Percentiles rank a stretch among this genome's conserved stretches.
Conservation (phyloP, 192 early-diverging fungal genomes). For the Linnemannia zychae region DNA sequence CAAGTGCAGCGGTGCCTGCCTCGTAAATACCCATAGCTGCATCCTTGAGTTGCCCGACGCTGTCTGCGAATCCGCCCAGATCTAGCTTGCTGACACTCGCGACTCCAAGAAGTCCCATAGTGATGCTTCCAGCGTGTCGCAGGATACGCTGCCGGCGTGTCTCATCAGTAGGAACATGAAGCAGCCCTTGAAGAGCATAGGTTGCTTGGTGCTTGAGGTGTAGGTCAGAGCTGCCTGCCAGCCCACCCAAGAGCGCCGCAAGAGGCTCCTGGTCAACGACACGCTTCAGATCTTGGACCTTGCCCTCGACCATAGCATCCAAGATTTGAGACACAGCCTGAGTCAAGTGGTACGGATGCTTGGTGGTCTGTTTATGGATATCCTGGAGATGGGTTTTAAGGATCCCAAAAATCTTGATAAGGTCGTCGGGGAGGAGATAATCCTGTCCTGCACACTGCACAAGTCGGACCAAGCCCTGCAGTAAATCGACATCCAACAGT, state of each 20-base stretch:
- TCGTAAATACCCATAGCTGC: too few relatives aligned
- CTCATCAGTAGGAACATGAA: not conserved
- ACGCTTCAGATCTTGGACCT: not conserved
- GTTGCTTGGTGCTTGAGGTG: not conserved
- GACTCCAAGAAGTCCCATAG: not conserved
- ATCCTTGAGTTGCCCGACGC: too few relatives aligned
- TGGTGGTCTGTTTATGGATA: not conserved
- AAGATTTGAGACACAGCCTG: not conserved
- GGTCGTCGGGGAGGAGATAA: constrained; percentile 3
- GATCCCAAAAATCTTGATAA: not conserved
- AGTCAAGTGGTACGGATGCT: not conserved
- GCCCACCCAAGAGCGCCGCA: not conserved
- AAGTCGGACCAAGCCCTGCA: not conserved
- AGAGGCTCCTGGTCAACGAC: not conserved
- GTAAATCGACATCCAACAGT: not conserved
- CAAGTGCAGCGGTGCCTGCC: too few relatives aligned
- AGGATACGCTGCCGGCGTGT: not conserved
- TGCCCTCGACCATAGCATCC: not conserved
- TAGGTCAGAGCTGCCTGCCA: not conserved
- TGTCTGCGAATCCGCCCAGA: not conserved
- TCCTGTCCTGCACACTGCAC: not conserved
- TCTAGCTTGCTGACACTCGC: not conserved
- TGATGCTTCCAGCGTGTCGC: not conserved
- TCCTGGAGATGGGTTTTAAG: not conserved
- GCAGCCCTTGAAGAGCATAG: not conserved